A percentile compares a stretch with the other conserved stretches of the same genome.
phyloP scores from a whole-genome alignment of 305 asterid genomes.

The Nicotiana rustica region DNA sequence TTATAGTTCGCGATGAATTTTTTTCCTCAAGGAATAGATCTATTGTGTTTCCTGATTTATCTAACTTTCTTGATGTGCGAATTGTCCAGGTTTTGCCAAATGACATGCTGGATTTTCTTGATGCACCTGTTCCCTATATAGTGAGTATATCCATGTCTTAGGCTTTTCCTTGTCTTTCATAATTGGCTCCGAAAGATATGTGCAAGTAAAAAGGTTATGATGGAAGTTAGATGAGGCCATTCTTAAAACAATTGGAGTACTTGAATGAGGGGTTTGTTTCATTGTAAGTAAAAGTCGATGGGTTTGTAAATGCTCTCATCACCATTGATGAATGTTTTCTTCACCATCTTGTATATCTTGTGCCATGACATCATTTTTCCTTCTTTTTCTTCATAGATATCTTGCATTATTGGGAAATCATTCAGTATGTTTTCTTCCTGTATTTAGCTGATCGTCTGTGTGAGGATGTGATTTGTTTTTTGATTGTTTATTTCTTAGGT shows the following conservation, averaged over 20 bases:
- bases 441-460: slow-evolving; percentile 12
- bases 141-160: slow-evolving; percentile 60
- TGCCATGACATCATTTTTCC: slow-evolving; percentile 18
- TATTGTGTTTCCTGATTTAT: slow-evolving; percentile 19
- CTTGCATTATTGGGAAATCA: background rate
- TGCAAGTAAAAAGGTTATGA: slow-evolving; percentile 9
- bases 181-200: slow-evolving; percentile 28
- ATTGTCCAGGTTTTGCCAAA: slow-evolving; percentile 88
- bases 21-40: slow-evolving; percentile 25
- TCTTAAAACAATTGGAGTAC: slow-evolving; percentile 14
- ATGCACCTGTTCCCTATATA: slow-evolving; percentile 98
- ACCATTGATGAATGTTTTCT: slow-evolving; percentile 15
- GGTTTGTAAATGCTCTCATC: background rate
- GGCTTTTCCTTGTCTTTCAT: slow-evolving; percentile 29
- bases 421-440: slow-evolving; percentile 8
- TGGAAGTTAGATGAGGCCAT: slow-evolving; percentile 28
- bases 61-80: slow-evolving; percentile 27
- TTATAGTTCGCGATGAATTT: slow-evolving; percentile 35
- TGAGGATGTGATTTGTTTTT: background rate
- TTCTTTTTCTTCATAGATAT: slow-evolving; percentile 8
- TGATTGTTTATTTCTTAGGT: background rate
- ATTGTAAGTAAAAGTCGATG: slow-evolving; percentile 16
- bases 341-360: background rate
- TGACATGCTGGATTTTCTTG: slow-evolving; percentile 98
- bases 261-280: slow-evolving; percentile 24